Conservation (phyloP, 805 yeast genomes). For the Cyberlindnera japonica region DNA sequence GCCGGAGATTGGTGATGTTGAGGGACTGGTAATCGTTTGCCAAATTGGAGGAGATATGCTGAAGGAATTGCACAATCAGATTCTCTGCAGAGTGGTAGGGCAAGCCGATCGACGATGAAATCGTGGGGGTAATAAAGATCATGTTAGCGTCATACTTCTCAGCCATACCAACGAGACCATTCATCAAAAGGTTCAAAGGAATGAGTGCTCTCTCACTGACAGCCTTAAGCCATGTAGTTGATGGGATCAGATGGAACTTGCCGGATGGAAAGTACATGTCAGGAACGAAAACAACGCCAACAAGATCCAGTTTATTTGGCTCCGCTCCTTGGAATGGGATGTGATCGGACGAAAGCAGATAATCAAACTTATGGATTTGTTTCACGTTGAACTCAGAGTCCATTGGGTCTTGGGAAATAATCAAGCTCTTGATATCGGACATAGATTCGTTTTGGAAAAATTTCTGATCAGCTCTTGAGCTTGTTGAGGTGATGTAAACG, state of each 20-base stretch:
- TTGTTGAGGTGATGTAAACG: slow-evolving; percentile 60
- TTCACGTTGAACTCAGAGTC: slow-evolving; percentile 37
- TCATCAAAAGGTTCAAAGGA: slow-evolving; percentile 48
- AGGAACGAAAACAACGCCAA: slow-evolving; percentile 69
- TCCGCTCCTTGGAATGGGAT: slow-evolving; percentile 56
- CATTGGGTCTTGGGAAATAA: slow-evolving; percentile 43
- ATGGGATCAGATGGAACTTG: slow-evolving; percentile 54
- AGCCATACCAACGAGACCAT: slow-evolving; percentile 52
- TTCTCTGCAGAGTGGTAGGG: slow-evolving; percentile 67
- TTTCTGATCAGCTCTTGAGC: slow-evolving; percentile 32
- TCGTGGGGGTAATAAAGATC: slow-evolving; percentile 51
- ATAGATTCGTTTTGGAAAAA: slow-evolving; percentile 57
- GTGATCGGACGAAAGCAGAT: slow-evolving; percentile 49
- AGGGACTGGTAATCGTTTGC: slow-evolving; percentile 37
- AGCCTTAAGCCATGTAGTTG: slow-evolving; percentile 47
- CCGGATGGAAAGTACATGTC: slow-evolving; percentile 66
- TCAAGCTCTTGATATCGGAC: slow-evolving; percentile 65
- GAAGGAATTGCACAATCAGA: slow-evolving; percentile 44
- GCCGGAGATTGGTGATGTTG: slow-evolving; percentile 39
- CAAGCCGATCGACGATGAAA: slow-evolving; percentile 48
- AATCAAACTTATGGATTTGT: slow-evolving; percentile 48
- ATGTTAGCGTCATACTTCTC: slow-evolving; percentile 48
- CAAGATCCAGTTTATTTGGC: slow-evolving; percentile 52
- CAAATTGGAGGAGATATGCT: slow-evolving; percentile 35
- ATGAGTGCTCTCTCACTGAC: slow-evolving; percentile 43